Base-by-base conservation (phyloP, 768 basidiomycete genomes). In the Suillus tomentosus region DNA sequence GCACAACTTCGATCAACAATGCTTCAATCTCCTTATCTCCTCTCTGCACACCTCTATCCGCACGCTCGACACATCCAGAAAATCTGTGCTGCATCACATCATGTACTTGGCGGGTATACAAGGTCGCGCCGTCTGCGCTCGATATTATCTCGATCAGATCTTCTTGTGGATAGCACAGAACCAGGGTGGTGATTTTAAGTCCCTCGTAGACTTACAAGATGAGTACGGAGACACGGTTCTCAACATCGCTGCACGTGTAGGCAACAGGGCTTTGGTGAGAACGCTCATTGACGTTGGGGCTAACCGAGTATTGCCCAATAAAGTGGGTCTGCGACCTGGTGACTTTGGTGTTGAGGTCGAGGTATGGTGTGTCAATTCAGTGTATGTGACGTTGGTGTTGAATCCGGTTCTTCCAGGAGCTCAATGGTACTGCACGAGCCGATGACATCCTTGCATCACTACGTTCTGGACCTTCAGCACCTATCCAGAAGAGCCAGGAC, bases 341-440 rank as follows among this genome's bases (percentile, higher is more conserved):
- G 97, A 99, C 75, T 99, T 96, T 72, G 97, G 97, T 19, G 87
- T 99, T 4, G 94, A 96, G 73, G 88, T 88, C 13, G 94, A 96
- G 81, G 96, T 92, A 69, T 66, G 86, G 74, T 53, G 66, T 40
- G 14, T 31, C 39, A 45, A 40, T 7, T 22, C 9, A 3, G 14
- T 34, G 47, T 59, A 24, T 24, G 60, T n/a, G 15, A 37, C 5
- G 61, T 31, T 59, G 22, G 45, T 14, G 1, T 40, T 69, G 43
- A 67, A 34, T 27, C 55, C 55, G 9, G 36, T 31, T 10, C 14
- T 37, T 65, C 37, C 62, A 92, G 91, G 91, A 92, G 66, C 74
- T 92, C 31, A 89, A 81, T 61, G 85, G 87, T 55, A 88, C 86
- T 11, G 85, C 84, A 42, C 84, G 88, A 48, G 86, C 87, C 0